Evolutionary conservation across 139 green algal species (phyloP), one percentile per base, ranked within the genome.

Genomic region (Ulvella scutata): DNA sequence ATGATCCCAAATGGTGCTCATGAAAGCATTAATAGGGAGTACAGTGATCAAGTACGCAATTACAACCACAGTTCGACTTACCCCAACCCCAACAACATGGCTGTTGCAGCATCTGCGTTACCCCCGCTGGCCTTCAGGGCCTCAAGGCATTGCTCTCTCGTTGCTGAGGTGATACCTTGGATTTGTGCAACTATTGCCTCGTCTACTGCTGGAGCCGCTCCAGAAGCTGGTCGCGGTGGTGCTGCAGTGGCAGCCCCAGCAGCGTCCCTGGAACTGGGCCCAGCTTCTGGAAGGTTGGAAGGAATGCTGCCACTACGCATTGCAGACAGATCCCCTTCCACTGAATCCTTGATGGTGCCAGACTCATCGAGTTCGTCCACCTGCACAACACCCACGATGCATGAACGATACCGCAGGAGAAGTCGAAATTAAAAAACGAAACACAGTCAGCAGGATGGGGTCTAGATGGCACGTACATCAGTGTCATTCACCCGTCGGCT

Each of bases 21-120:
- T n/a, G n/a, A n/a, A n/a, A n/a, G n/a, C n/a, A n/a, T n/a, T n/a
- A n/a, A n/a, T n/a, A n/a, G n/a, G n/a, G n/a, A n/a, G n/a, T n/a
- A n/a, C n/a, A n/a, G n/a, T n/a, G n/a, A n/a, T n/a, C n/a, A n/a
- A n/a, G n/a, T n/a, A n/a, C n/a, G n/a, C n/a, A n/a, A n/a, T n/a
- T n/a, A n/a, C n/a, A n/a, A n/a, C n/a, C n/a, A n/a, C n/a, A n/a
- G n/a, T n/a, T n/a, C 40, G 40, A 1, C 17, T 34, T 29, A 26
- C 33, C 51, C 43, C 61, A 20, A 35, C 10, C 81, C 83, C 62
- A 95, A 94, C 73, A 96, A 75, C 35, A 94, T 74, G 10, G 80
- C 78, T 0, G 86, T 90, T 0, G 90, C 90, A 21, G 82, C 44
- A n/a, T 96, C 90, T 35, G 86, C 86, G 40, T 93, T 84, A 3